Base-by-base conservation (phyloP, 2,329 filamentous ascomycete species). In the Calonectria fujianensis region DNA sequence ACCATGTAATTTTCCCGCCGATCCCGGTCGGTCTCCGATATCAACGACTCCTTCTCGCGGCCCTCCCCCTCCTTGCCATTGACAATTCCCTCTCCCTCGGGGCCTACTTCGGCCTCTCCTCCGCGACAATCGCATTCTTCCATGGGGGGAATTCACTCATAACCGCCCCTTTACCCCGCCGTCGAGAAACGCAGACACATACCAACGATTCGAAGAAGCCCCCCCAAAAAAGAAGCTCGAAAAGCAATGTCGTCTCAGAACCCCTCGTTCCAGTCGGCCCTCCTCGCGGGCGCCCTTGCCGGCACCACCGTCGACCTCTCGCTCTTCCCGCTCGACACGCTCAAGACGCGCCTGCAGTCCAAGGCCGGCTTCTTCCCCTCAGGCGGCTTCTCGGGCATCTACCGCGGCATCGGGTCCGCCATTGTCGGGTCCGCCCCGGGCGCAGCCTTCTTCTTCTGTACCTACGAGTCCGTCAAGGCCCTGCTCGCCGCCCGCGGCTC, bases 271-370 rank as follows among this genome's bases (percentile, higher is more conserved):
- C 88, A 89, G 69, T 89, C 90, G 32, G 91, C 92, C 82, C 91
- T 93, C 81, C 84, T 93, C 89, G 95, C 97, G 80, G 97, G 97
- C 85, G 97, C 93, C 82, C 88, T 98, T 79, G 97, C 97, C 79
- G 97, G 97, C 83, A 97, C 97, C 63, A 98, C 96, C 18, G 97
- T 98, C 85, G 97, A 99, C 91, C 93, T 98, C 82, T 96, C 96
- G 71, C 95, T 99, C 83, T 99, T 95, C 89, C 97, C 97, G 0
- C 95, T 99, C 89, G 97, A 99, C 90, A 99, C 97, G 0, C 93
- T 99, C 83, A 99, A 99, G 88, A 99, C 97, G 54, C 96, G 97
- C 20, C 95, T 99, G 9, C 97, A 99, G 88, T 95, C 96, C 77
- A 91, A 91, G 63, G 84, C 90, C 72, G 93, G 94, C 84, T 96